phyloP scores from a whole-genome alignment of 2,329 filamentous ascomycete genomes.

The Didymella pomorum region DNA sequence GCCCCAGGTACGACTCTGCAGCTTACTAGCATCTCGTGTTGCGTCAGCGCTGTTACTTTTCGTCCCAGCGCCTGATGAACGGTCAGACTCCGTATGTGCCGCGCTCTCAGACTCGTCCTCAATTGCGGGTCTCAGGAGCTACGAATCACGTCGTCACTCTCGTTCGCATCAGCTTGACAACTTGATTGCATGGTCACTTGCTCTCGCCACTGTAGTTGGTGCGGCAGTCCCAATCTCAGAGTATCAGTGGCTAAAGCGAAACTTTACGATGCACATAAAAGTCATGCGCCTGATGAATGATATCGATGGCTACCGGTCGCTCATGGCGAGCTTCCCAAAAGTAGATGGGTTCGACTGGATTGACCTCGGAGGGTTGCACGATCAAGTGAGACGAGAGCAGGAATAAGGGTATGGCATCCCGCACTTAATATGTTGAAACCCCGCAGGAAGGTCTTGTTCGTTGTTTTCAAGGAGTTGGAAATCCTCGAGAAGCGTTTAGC shows the following conservation, averaged over 20 bases:
- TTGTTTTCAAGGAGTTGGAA: too few relatives aligned
- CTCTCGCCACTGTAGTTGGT: background rate
- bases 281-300: background rate
- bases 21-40: background rate
- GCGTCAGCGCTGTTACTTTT: background rate
- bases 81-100: background rate
- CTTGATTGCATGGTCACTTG: background rate
- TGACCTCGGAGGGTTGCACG: background rate
- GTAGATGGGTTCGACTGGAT: background rate
- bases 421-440: too few relatives aligned
- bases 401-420: background rate
- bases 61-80: background rate
- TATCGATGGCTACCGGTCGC: background rate
- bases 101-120: background rate
- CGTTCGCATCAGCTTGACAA: background rate
- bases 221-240: background rate
- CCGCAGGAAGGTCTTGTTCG: too few relatives aligned
- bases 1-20: background rate
- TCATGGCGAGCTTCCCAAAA: background rate
- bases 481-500: background rate
- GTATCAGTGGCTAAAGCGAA: background rate
- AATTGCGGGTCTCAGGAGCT: background rate
- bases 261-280: background rate
- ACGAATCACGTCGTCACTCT: background rate
- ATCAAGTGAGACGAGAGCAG: background rate